Evolutionary conservation across 2,329 filamentous ascomycete genomes (phyloP).

Genomic region (Colletotrichum ledebouriae): DNA sequence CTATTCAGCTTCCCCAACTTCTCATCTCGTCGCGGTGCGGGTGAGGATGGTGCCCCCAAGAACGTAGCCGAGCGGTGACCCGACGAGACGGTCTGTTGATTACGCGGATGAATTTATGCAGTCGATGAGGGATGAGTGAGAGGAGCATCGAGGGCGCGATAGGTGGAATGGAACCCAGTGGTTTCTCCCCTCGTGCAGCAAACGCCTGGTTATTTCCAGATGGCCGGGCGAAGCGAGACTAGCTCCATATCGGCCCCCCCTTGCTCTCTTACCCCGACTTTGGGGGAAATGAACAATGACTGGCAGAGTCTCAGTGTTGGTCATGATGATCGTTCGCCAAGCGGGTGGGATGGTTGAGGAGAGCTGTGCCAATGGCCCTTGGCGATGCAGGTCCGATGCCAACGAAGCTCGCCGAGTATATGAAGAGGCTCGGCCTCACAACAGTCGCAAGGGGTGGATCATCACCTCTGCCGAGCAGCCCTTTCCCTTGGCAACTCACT

Average conservation of each 20-base stretch:
- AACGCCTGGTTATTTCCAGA: slow-evolving; percentile 31
- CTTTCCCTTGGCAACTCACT: slow-evolving; percentile 27
- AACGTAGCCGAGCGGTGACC: slow-evolving; percentile 2
- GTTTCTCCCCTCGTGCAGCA: slow-evolving; percentile 37
- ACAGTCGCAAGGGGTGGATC: slow-evolving; percentile 15
- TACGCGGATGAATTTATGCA: slow-evolving; percentile 18
- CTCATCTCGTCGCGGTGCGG: slow-evolving; percentile 10
- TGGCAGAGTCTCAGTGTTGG: slow-evolving; percentile 7
- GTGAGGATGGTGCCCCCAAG: too few relatives aligned
- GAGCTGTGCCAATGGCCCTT: slow-evolving; percentile 20
- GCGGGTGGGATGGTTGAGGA: not conserved
- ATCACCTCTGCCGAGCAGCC: slow-evolving; percentile 35
- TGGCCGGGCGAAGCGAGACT: slow-evolving; percentile 33
- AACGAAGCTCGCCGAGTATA: slow-evolving; percentile 31
- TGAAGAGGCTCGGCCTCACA: slow-evolving; percentile 31
- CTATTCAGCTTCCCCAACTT: slow-evolving; percentile 32
- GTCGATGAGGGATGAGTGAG: not conserved
- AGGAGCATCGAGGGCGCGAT: slow-evolving; percentile 23
- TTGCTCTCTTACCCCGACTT: slow-evolving; percentile 21
- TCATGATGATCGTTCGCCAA: not conserved
- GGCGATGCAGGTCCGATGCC: slow-evolving; percentile 35
- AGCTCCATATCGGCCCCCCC: slow-evolving; percentile 11
- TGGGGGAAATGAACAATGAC: not conserved
- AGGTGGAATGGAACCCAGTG: slow-evolving; percentile 28
- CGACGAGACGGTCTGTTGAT: slow-evolving; percentile 26